Evolutionary conservation across 805 yeast species (phyloP), one percentile per base, ranked within the genome.

Genomic region (Kodamaea laetipori): DNA sequence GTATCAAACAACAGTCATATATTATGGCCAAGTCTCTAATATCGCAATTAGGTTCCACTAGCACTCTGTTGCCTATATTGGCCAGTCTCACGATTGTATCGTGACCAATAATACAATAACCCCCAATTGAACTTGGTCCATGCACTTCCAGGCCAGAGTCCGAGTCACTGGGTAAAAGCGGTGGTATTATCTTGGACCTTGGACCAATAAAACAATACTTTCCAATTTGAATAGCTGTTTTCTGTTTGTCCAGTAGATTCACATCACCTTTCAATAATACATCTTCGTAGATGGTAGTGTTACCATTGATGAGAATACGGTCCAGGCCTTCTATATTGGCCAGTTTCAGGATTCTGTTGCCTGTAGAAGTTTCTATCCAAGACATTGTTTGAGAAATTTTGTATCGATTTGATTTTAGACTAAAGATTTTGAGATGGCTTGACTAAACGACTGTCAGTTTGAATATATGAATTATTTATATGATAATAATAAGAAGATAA

Each of bases 1-100:
- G 66, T 3, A 80, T 63, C 2, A 76, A 47, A 43, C 80, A 76
- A 52, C 82, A 76, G 39, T 80, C 86, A 52, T 77, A 70, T 10
- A 80, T 57, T 1, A 71, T 61, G 6, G 72, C 61, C 17, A 63
- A 51, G 31, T 65, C 58, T 1, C 58, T 66, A 11, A 80, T 47
- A 0, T 47, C 41, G 45, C 80, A 76, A 25, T 62, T 49, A 1
- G 47, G 46, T 4, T 80, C 84, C 2, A 80, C 60, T 7, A 64
- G 45, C 1, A 78, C 82, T 16, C 83, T 55, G 44, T 66, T 75
- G 0, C 84, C 84, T 4, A 80, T 59, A 31, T 54, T 63, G 3
- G 67, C 61, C 56, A 72, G 66, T 15, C 58, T 47, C 2, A 80
- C 45, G 2, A 24, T 38, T 13, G 70, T 49, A 28, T 60, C 46